A percentile compares a stretch with the other conserved stretches of the same genome.
Evolutionary conservation across 2,329 filamentous ascomycete genomes (phyloP).

Genomic region (Exophiala sp.): DNA sequence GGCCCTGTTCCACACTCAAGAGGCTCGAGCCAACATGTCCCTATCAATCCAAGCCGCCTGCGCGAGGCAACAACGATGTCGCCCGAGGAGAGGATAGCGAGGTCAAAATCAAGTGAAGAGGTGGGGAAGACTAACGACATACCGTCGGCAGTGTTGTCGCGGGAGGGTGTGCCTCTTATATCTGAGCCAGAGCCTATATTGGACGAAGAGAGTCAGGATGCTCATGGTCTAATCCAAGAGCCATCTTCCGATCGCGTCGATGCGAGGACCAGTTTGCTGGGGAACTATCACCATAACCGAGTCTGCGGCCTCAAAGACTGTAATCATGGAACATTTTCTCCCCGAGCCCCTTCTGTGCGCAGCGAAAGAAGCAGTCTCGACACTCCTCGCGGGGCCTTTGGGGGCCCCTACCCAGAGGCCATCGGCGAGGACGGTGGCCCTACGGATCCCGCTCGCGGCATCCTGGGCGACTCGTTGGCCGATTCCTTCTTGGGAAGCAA

Average conservation of each 20-base stretch:
- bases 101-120: slow-evolving; percentile 18
- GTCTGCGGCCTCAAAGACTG: slow-evolving; percentile 45
- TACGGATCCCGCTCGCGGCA: slow-evolving; percentile 32
- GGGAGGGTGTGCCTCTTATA: slow-evolving; percentile 10
- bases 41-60: slow-evolving; percentile 25
- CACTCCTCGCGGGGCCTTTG: slow-evolving; percentile 25
- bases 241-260: slow-evolving; percentile 28
- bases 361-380: slow-evolving; percentile 34
- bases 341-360: slow-evolving; percentile 52
- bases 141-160: slow-evolving; percentile 11
- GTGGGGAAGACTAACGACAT: neutral
- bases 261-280: slow-evolving; percentile 36
- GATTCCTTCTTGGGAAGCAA: slow-evolving; percentile 40
- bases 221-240: slow-evolving; percentile 20
- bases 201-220: slow-evolving; percentile 6
- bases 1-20: slow-evolving; percentile 11
- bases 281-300: slow-evolving; percentile 37
- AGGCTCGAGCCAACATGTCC: slow-evolving; percentile 20
- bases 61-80: slow-evolving; percentile 25
- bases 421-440: slow-evolving; percentile 22
- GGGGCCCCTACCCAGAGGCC: slow-evolving; percentile 25
- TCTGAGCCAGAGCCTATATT: slow-evolving; percentile 17
- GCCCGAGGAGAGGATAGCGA: slow-evolving; percentile 24
- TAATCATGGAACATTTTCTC: slow-evolving; percentile 72
- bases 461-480: slow-evolving; percentile 40